Evolutionary conservation across 2,329 filamentous ascomycete genomes (phyloP), one percentile per base, ranked within the genome.

Genomic region (Penicillium olsonii): DNA sequence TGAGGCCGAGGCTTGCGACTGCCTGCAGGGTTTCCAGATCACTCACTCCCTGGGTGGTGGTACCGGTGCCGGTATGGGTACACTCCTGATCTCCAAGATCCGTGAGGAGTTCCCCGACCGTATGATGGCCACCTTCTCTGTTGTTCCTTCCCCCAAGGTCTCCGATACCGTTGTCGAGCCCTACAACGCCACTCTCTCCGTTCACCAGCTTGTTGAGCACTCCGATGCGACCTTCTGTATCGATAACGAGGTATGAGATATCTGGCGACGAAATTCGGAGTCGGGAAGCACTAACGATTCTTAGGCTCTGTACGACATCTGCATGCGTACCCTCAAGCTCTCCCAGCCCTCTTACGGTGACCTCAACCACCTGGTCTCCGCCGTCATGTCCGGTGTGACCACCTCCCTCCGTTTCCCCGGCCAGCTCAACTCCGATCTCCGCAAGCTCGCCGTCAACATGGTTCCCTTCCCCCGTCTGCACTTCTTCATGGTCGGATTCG

Each of bases 401-500:
- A 97, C 94, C 68, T 97, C 90, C 76, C 83, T 99, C 73, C 94
- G 94, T 78, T 99, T 99, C 90, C 94, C 94, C 50, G 94, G 94
- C 75, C 94, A 99, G 84, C 88, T 99, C 65, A 99, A 99, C 89
- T 99, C 94, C 73, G 94, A 99, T 76, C 89, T 99, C 66, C 91
- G 94, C 82, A 99, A 99, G 84, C 81, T 99, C 71, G 94, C 94
- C 65, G 94, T 99, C 78, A 99, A 99, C 90, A 99, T 99, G 84
- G 94, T 99, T 79, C 94, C 94, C 58, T 99, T 99, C 89, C 94
- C 94, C 65, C 94, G 94, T 91, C 90, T 99, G 59, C 94, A 99
- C 81, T 99, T 99, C 87, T 99, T 99, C 87, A 99, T 99, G 94
- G 94, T 99, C 75, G 94, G 94, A 76, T 99, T 99, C 75, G 92